Evolutionary conservation across 495 filamentous ascomycete genomes (phyloP).

Genomic region (Penicillium alfredii): DNA sequence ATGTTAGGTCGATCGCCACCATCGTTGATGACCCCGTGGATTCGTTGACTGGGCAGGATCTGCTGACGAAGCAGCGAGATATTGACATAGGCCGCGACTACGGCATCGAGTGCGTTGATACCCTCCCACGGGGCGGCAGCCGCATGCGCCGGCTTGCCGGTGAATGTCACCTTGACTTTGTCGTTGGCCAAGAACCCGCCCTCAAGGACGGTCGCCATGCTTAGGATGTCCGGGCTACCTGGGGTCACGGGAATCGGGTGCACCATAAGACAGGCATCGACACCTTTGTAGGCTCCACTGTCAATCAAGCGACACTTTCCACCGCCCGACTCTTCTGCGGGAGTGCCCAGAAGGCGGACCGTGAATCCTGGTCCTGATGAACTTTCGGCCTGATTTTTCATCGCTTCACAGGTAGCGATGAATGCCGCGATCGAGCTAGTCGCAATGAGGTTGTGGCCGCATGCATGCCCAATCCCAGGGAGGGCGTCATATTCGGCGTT

Average conservation of each 20-base stretch:
- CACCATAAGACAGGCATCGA: conserved; percentile 49
- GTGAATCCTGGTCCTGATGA: conserved; percentile 19
- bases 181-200: conserved; percentile 49
- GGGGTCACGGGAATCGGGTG: conserved; percentile 42
- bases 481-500: conserved; percentile 54
- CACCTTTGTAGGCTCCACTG: conserved; percentile 44
- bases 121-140: conserved; percentile 60
- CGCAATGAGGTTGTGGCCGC: conserved; percentile 44
- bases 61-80: conserved; percentile 59
- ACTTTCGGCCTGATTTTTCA: conserved; percentile 21
- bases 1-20: conserved; percentile 46
- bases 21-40: conserved; percentile 42
- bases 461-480: conserved; percentile 41
- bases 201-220: conserved; percentile 31
- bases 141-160: conserved; percentile 49
- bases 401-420: conserved; percentile 30
- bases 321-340: conserved; percentile 36
- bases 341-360: conserved; percentile 42
- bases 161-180: conserved; percentile 42
- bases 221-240: conserved; percentile 12
- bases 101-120: conserved; percentile 60
- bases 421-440: conserved; percentile 41
- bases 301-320: conserved; percentile 48
- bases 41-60: conserved; percentile 39
- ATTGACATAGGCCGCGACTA: conserved; percentile 56